Conservation (phyloP, 2,329 filamentous ascomycete species). For the Lachnellula suecica region DNA sequence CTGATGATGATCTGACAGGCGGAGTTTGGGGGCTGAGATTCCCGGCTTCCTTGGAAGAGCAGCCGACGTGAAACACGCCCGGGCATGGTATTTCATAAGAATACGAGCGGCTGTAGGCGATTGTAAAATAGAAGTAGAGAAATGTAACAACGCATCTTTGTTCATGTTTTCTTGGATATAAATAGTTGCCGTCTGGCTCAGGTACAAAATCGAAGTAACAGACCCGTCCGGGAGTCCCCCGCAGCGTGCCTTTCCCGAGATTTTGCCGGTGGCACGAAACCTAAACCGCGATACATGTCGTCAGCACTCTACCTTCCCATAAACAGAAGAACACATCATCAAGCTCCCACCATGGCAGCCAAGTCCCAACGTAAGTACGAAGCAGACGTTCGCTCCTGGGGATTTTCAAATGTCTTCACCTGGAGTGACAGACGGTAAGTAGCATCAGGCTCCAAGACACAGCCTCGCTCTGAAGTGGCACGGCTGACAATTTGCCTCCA, state of each 20-base stretch:
- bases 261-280: neutral
- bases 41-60: neutral
- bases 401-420: constrained; percentile 67
- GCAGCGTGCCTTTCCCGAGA: neutral
- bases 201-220: too few relatives aligned
- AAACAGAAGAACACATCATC: too few relatives aligned
- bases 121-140: neutral
- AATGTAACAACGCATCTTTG: neutral
- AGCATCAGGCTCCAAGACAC: constrained; percentile 4
- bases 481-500: constrained; percentile 34
- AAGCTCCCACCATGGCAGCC: constrained; percentile 17
- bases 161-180: too few relatives aligned
- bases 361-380: constrained; percentile 52
- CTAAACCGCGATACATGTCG: too few relatives aligned
- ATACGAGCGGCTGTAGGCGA: neutral
- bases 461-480: too few relatives aligned
- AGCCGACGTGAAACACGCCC: neutral
- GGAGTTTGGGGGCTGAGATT: neutral
- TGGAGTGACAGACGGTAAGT: constrained; percentile 71
- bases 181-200: too few relatives aligned
- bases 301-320: too few relatives aligned
- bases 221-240: too few relatives aligned
- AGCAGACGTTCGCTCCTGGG: constrained; percentile 65
- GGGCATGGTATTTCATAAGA: neutral
- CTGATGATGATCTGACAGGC: constrained; percentile 4